phyloP scores from a whole-genome alignment of 352 stramenopile species.

The Phytopythium delawarense region DNA sequence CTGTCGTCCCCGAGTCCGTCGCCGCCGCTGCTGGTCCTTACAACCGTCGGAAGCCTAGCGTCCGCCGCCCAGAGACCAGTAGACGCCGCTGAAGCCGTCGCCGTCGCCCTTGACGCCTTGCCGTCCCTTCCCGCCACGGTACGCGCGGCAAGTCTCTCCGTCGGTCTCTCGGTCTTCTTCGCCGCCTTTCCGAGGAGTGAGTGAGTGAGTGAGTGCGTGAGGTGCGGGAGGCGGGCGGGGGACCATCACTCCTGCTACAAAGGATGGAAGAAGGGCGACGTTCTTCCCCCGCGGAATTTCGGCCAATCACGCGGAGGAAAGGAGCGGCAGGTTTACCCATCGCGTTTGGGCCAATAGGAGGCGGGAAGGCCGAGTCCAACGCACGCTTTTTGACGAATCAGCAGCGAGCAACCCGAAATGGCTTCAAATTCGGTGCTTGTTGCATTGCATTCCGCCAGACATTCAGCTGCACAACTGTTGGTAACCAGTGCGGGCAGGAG shows the following conservation, averaged over 20 bases:
- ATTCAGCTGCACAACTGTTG: background rate
- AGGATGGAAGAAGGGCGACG: background rate
- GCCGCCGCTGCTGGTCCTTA: too few relatives aligned
- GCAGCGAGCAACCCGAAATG: background rate
- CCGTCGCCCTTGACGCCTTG: background rate
- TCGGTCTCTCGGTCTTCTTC: background rate
- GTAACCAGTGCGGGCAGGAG: background rate
- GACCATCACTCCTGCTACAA: constrained; percentile 3
- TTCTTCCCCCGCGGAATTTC: background rate
- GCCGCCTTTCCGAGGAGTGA: constrained; percentile 2
- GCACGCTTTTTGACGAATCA: background rate
- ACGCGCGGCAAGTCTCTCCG: background rate
- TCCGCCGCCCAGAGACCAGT: background rate
- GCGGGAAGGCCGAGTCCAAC: background rate
- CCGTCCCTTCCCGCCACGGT: background rate
- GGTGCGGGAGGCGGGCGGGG: background rate
- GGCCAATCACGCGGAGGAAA: constrained; percentile 1
- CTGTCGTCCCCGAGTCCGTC: background rate
- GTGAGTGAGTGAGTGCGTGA: background rate
- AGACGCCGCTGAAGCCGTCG: background rate
- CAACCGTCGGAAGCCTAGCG: background rate
- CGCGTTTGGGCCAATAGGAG: constrained; percentile 3
- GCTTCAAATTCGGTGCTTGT: constrained; percentile 2
- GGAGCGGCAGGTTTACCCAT: background rate
- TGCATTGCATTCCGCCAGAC: background rate